Base-by-base conservation (phyloP, 345 rosid species). In the Nephelium lappaceum region DNA sequence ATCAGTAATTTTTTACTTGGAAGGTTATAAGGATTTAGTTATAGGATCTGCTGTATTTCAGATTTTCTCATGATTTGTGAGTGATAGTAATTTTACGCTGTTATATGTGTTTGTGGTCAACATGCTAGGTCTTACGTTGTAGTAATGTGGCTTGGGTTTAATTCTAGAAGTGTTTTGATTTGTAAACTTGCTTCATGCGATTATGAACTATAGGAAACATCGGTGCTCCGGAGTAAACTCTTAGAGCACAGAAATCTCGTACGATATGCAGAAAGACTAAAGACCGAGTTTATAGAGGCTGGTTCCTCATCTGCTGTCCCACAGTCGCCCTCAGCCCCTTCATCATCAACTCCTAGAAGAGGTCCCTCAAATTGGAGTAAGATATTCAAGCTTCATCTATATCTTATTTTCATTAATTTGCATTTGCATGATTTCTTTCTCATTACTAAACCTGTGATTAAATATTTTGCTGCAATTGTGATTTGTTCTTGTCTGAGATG, bases 211-310 rank as follows among this genome's bases (percentile, higher is more conserved):
- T n/a, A 94, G 99, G 97, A 89, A 78, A 78, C 88, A 14, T 96
- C 99, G 21, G 84, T 78, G 70, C 86, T 96, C 69, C 89, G 88
- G 61, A 60, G 74, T 77, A 81, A 88, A 78, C 91, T 96, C 80
- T 71, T 86, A 78, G 93, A 91, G 85, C 90, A 90, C 67, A 67
- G 75, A 49, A 96, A 89, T 78, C 83, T 96, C 27, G 75, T 93
- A 67, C 83, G 87, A 72, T 96, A 89, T 84, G 93, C 93, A 24
- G 97, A 89, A 80, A 93, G 82, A 75, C 88, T 84, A 21, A 93
- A 89, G 88, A 67, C 76, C 15, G 91, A 90, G 80, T 89, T 85
- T 82, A 53, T 93, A 51, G 95, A 89, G 27, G 81, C 87, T 38
- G 81, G 81, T 68, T 87, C 93, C 16, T 81, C 93, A 27, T 85